Evolutionary conservation across 108 stramenopile genomes (phyloP).

Genomic region (Conticribra guillardii): DNA sequence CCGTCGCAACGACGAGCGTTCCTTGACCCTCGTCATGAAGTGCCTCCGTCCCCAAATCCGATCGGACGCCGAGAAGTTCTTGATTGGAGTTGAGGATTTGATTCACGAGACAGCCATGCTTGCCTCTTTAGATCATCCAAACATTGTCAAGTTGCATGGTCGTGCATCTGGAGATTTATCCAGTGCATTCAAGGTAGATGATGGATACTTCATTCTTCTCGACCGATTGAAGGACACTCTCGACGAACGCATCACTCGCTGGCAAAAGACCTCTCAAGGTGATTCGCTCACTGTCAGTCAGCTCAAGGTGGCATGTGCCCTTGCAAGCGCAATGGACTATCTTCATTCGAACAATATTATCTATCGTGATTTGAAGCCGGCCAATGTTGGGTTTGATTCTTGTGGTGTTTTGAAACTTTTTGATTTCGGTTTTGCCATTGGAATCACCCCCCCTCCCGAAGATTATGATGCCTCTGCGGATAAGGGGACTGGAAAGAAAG

Average conservation of each 20-base stretch:
- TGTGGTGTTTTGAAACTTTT: slow-evolving; percentile 44
- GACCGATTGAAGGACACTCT: slow-evolving; percentile 77
- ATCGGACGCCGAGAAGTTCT: slow-evolving; percentile 13
- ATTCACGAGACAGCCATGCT: slow-evolving; percentile 35
- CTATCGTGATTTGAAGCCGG: slow-evolving; percentile 67
- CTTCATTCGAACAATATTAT: slow-evolving; percentile 52
- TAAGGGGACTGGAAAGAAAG: background rate
- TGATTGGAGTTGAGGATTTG: slow-evolving; percentile 36
- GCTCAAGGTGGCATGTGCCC: background rate
- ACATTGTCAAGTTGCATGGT: slow-evolving; percentile 41
- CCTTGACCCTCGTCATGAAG: no score
- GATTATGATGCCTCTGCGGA: no score
- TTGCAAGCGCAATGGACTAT: slow-evolving; percentile 50
- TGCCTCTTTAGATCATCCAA: slow-evolving; percentile 32
- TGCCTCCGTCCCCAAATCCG: slow-evolving; percentile 26
- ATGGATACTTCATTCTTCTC: slow-evolving; percentile 74
- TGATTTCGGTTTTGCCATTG: slow-evolving; percentile 68
- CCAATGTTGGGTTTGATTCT: slow-evolving; percentile 58
- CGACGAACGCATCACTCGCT: slow-evolving; percentile 65
- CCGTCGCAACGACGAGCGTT: no score
- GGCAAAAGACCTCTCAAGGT: slow-evolving; percentile 39
- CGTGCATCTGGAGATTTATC: slow-evolving; percentile 17
- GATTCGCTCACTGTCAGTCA: slow-evolving; percentile 63
- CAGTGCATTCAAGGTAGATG: slow-evolving; percentile 19
- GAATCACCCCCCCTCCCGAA: slow-evolving; percentile 4